These are phyloP conservation scores for Cystofilobasidium ferigula DNA, from an alignment of 768 basidiomycete genomes.

Conservation along the genomic window DNA sequence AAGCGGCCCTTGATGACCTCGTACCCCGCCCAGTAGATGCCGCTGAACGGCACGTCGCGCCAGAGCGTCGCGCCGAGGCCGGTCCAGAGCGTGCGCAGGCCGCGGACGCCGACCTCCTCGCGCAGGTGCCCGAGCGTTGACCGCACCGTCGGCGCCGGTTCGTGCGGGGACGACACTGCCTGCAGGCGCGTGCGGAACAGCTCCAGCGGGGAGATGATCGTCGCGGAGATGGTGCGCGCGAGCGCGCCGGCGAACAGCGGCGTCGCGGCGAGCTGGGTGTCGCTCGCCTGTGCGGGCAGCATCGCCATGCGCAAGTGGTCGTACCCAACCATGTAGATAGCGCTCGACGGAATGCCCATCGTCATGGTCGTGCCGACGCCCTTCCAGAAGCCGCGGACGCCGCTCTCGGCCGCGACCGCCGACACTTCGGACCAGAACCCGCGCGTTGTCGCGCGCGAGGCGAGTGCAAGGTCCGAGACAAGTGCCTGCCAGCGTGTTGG, in stretches of 20 bases:
- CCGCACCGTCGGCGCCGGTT: constrained; percentile 34
- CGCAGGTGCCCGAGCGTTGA: constrained; percentile 44
- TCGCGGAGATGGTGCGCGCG: constrained; percentile 67
- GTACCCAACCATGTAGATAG: constrained; percentile 90
- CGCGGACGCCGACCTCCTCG: constrained; percentile 51
- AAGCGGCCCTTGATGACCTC: constrained; percentile 56
- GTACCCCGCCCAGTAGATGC: constrained; percentile 92
- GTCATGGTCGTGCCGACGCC: constrained; percentile 88
- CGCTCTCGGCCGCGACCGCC: constrained; percentile 70
- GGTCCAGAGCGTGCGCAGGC: constrained; percentile 67
- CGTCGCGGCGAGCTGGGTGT: constrained; percentile 45
- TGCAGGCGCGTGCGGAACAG: constrained; percentile 88
- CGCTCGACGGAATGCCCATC: constrained; percentile 83
- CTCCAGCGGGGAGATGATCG: constrained; percentile 75
- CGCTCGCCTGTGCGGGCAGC: constrained; percentile 46
- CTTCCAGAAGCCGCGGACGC: constrained; percentile 81
- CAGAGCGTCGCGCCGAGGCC: constrained; percentile 85
- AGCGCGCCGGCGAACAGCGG: constrained; percentile 74
- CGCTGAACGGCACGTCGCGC: constrained; percentile 96
- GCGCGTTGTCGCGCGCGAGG: constrained; percentile 2
- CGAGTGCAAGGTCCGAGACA: constrained; percentile 8
- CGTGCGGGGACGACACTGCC: constrained; percentile 41
- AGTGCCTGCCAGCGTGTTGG: constrained; percentile 10
- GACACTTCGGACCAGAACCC: constrained; percentile 77
- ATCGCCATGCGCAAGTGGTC: constrained; percentile 52